Percentiles rank a stretch among this genome's conserved stretches.
These are phyloP conservation scores for Lasiosphaeria hispida DNA, from an alignment of 495 filamentous ascomycete species.

Conservation along the genomic window DNA sequence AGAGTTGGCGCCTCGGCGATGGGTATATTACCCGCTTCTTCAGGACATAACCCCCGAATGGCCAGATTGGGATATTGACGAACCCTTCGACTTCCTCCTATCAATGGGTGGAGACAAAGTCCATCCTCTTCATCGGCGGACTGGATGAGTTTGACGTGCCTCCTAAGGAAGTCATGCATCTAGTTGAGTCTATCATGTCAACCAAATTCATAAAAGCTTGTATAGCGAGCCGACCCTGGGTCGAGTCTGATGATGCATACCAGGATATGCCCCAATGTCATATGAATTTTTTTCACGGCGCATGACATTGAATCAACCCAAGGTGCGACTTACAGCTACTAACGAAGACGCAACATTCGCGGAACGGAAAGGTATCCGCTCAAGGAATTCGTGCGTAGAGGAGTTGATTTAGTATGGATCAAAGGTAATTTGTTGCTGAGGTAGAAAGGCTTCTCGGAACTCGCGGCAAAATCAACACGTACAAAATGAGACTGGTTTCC, in stretches of 20 bases:
- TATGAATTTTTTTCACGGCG: conserved; percentile 13
- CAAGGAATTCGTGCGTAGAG: no score
- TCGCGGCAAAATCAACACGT: no score
- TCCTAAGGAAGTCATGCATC: background rate
- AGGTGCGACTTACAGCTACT: no score
- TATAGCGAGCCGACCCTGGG: conserved; percentile 18
- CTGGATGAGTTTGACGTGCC: conserved; percentile 17
- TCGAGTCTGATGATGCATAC: conserved; percentile 20
- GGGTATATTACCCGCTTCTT: no score
- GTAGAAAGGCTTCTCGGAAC: background rate
- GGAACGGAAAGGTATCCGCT: no score
- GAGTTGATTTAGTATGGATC: no score
- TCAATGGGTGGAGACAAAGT: background rate
- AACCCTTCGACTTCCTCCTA: conserved; percentile 7
- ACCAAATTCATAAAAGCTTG: conserved; percentile 12
- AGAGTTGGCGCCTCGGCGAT: no score
- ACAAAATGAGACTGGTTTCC: no score
- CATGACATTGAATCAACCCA: no score
- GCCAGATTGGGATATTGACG: conserved; percentile 10
- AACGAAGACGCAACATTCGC: no score
- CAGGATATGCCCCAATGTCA: conserved; percentile 1
- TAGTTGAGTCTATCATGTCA: background rate
- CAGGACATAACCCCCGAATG: background rate
- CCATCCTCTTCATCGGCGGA: conserved; percentile 14
- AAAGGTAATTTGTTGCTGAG: background rate